Base-by-base conservation (phyloP, 2,329 filamentous ascomycete genomes). In the Exophiala aquamarina region DNA sequence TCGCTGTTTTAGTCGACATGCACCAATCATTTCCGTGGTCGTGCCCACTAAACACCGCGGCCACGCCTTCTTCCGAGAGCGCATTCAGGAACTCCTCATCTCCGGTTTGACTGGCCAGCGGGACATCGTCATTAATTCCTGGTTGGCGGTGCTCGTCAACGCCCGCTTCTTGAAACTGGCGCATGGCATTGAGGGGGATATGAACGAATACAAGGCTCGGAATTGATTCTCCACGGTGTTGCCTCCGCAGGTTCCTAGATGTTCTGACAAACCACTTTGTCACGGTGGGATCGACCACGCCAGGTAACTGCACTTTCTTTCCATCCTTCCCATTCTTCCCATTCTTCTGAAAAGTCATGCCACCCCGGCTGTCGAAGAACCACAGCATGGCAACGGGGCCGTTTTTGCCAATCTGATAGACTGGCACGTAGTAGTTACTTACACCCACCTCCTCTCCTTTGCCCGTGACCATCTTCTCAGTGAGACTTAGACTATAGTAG, bases 321-420 rank as follows among this genome's bases (percentile, higher is more conserved):
- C 13, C 20, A 15, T 14, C n/a, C n/a, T 14, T n/a, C 20, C 13
- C 20, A 15, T 14, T 35, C n/a, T 14, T 35, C n/a, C 47, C 2
- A 55, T 57, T 15, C 75, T 54, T 37, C 69, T 73, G 56, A 74
- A 80, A 39, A 71, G 68, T 41, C 70, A 26, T 69, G 6, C 82
- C 82, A 28, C 83, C 83, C 13, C 78, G 72, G 45, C 74, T 79
- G 59, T 89, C 86, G 57, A 89, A 87, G 66, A 88, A 88, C 82
- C 84, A 89, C 1, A 89, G 68, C 1, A 89, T 59, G 6, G 73
- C 58, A 6, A 59, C 56, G 5, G 79, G 76, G 1, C 36, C 40
- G 13, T 60, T 56, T 3, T 57, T 44, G 48, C 73, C 70, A 39
- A 60, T 50, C 9, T 66, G 61, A 56, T 75, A 79, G 2, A 82